Evolutionary conservation across 2,329 filamentous ascomycete genomes (phyloP).

Genomic region (Sporothrix variecibatus): DNA sequence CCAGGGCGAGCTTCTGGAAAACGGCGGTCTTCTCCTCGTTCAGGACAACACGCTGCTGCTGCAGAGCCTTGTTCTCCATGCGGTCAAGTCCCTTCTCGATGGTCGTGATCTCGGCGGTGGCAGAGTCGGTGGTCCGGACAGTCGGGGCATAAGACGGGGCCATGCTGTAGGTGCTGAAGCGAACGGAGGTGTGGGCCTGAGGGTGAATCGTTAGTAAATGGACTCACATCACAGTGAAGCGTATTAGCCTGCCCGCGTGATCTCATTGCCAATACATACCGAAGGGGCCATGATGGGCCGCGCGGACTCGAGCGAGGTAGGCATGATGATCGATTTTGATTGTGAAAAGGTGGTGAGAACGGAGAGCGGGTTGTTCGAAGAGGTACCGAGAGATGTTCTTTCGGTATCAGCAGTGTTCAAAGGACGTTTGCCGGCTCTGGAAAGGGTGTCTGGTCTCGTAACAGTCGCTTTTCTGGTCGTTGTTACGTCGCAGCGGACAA

Average conservation of each 20-base stretch:
- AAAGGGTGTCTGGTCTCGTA: background rate
- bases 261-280: constrained; percentile 46
- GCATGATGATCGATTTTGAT: constrained; percentile 45
- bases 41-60: constrained; percentile 77
- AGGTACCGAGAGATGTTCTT: background rate
- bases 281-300: constrained; percentile 65
- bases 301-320: constrained; percentile 60
- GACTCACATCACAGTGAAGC: background rate
- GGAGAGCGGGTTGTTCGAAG: background rate
- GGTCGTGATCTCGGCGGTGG: constrained; percentile 60
- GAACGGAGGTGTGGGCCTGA: constrained; percentile 56
- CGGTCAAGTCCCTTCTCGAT: constrained; percentile 80
- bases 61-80: constrained; percentile 85
- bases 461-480: background rate
- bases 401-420: background rate
- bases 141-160: constrained; percentile 62
- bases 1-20: constrained; percentile 81
- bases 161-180: constrained; percentile 63
- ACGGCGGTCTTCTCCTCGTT: constrained; percentile 78
- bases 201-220: constrained; percentile 6
- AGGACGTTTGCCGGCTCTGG: background rate
- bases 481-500: background rate
- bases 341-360: background rate
- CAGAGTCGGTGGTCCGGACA: constrained; percentile 55
- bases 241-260: no score